phyloP scores from a whole-genome alignment of 768 basidiomycete species.

The Myochromella boudieri region DNA sequence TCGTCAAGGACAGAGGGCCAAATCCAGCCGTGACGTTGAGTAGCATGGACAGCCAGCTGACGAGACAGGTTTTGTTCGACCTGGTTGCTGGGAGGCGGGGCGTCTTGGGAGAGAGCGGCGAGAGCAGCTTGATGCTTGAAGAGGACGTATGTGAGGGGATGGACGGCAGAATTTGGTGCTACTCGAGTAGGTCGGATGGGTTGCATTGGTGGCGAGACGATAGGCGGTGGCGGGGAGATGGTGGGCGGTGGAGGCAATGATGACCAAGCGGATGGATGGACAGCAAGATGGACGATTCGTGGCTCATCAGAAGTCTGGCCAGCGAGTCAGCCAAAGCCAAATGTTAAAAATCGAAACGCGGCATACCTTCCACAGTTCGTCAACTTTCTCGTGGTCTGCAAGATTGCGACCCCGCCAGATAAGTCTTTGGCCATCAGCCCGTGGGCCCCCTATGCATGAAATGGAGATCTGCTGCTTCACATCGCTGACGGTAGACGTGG shows the following conservation, averaged over 20 bases:
- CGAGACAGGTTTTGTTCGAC: conserved; percentile 19
- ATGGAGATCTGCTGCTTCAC: conserved; percentile 67
- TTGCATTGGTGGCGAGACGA: conserved; percentile 1
- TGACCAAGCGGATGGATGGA: conserved; percentile 79
- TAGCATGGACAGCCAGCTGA: conserved; percentile 28
- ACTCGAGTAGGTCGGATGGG: conserved; percentile 1
- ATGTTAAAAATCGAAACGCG: conserved; percentile 10
- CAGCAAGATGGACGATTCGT: conserved; percentile 70
- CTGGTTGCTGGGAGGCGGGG: neutral
- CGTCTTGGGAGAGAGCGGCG: conserved; percentile 27
- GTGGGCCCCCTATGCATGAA: conserved; percentile 63
- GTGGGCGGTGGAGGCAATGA: conserved; percentile 33
- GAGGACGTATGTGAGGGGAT: conserved; percentile 35
- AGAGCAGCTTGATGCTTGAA: conserved; percentile 46
- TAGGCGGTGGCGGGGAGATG: conserved; percentile 4
- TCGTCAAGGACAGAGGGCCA: conserved; percentile 54
- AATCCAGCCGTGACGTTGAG: conserved; percentile 41
- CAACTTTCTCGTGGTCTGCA: conserved; percentile 61
- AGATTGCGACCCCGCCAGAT: conserved; percentile 75
- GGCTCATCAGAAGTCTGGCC: conserved; percentile 54
- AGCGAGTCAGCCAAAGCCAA: conserved; percentile 12
- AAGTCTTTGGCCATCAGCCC: conserved; percentile 69
- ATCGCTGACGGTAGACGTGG: conserved; percentile 51
- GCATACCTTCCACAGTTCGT: conserved; percentile 69
- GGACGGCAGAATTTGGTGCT: conserved; percentile 1